Conservation (phyloP, 2,329 filamentous ascomycete genomes). For the Colletotrichum sp. region DNA sequence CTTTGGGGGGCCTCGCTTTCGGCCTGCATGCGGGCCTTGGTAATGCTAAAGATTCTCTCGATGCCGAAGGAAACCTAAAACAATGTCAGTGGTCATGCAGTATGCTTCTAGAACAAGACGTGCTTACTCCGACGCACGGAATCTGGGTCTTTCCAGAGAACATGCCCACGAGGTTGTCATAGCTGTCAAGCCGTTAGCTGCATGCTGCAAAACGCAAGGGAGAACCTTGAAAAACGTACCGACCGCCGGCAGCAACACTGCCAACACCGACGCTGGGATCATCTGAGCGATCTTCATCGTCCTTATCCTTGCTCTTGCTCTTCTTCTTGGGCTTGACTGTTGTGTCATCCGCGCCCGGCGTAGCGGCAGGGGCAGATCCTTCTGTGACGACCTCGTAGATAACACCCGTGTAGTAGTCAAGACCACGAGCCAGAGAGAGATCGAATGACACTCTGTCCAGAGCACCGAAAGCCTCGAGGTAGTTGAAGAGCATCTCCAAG, state of each 20-base stretch:
- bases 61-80: conserved; percentile 83
- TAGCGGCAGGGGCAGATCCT: conserved; percentile 66
- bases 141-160: conserved; percentile 86
- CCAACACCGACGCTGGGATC: conserved; percentile 86
- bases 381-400: conserved; percentile 91
- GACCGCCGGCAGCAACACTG: conserved; percentile 74
- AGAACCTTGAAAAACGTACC: conserved; percentile 56
- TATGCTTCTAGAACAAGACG: neutral
- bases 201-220: neutral
- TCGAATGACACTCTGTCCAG: conserved; percentile 84
- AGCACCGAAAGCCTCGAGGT: conserved; percentile 79
- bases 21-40: conserved; percentile 75
- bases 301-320: conserved; percentile 57
- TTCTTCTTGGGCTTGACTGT: conserved; percentile 47
- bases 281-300: conserved; percentile 71
- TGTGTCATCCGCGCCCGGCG: conserved; percentile 38
- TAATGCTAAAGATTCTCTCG: conserved; percentile 91
- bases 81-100: conserved; percentile 36
- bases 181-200: conserved; percentile 66
- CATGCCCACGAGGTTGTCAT: conserved; percentile 94
- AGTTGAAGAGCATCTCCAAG: conserved; percentile 80
- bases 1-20: conserved; percentile 56
- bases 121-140: conserved; percentile 74
- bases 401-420: conserved; percentile 84
- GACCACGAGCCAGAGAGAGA: conserved; percentile 84